A percentile compares a stretch with the other conserved stretches of the same genome.
phyloP scores from a whole-genome alignment of 306 rosid species.

The apple (Malus domestica) region ASM211411v1 NC_041797.1:533001-533500 shows the following conservation, averaged over 20 bases:
- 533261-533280: conserved; percentile 96
- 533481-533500: conserved; percentile 60
- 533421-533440: conserved; percentile 46
- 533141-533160: conserved; percentile 68
- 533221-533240: conserved; percentile 88
- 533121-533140: conserved; percentile 66
- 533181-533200: conserved; percentile 64
- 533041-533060: conserved; percentile 6
- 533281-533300: conserved; percentile 91
- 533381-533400: conserved; percentile 42
- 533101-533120: conserved; percentile 45
- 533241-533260: conserved; percentile 93
- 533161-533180: conserved; percentile 54
- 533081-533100: conserved; percentile 45
- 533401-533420: conserved; percentile 59
- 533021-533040: conserved; percentile 48
- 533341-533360: conserved; percentile 65
- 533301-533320: conserved; percentile 62
- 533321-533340: conserved; percentile 42
- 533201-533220: conserved; percentile 93
- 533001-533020: conserved; percentile 69
- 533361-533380: conserved; percentile 71
- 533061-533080: conserved; percentile 43
- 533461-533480: conserved; percentile 47
- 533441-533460: conserved; percentile 38